Evolutionary conservation across 2,329 filamentous ascomycete genomes (phyloP).

Genomic region (Microdochium nivale): DNA sequence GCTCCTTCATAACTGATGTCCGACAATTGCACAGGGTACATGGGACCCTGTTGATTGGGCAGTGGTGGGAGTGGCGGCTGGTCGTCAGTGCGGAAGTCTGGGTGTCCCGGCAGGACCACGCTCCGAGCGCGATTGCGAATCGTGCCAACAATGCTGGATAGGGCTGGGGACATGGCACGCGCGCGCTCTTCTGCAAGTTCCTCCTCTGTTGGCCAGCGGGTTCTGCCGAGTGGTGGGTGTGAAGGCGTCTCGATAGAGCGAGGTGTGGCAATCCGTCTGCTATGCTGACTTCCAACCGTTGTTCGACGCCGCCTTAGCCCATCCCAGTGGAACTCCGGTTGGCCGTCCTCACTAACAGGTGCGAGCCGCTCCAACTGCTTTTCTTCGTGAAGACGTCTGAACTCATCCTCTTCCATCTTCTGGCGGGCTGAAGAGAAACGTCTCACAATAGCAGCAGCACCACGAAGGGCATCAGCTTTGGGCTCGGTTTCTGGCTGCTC

Average conservation of each 20-base stretch:
- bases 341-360: conserved; percentile 69
- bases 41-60: conserved; percentile 39
- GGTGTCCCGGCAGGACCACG: conserved; percentile 28
- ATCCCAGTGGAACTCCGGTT: conserved; percentile 73
- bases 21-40: conserved; percentile 54
- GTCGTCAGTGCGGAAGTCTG: conserved; percentile 29
- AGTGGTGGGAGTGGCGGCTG: conserved; percentile 14
- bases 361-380: conserved; percentile 62
- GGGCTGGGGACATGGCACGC: conserved; percentile 34
- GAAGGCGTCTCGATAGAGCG: conserved; percentile 23
- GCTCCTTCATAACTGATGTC: conserved; percentile 48
- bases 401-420: conserved; percentile 73
- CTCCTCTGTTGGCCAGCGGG: conserved; percentile 64
- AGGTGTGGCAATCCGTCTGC: conserved; percentile 24
- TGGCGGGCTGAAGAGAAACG: conserved; percentile 68
- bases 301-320: conserved; percentile 69
- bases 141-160: conserved; percentile 49
- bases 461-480: conserved; percentile 91
- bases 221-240: conserved; percentile 83
- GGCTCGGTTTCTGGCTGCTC: conserved; percentile 95
- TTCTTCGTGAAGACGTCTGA: conserved; percentile 71
- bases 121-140: conserved; percentile 38
- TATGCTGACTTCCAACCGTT: conserved; percentile 33
- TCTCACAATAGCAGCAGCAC: conserved; percentile 78
- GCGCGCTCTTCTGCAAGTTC: conserved; percentile 46